These are phyloP conservation scores for Phlebiopsis gigantea DNA, from an alignment of 768 basidiomycete genomes.

Conservation along the genomic window DNA sequence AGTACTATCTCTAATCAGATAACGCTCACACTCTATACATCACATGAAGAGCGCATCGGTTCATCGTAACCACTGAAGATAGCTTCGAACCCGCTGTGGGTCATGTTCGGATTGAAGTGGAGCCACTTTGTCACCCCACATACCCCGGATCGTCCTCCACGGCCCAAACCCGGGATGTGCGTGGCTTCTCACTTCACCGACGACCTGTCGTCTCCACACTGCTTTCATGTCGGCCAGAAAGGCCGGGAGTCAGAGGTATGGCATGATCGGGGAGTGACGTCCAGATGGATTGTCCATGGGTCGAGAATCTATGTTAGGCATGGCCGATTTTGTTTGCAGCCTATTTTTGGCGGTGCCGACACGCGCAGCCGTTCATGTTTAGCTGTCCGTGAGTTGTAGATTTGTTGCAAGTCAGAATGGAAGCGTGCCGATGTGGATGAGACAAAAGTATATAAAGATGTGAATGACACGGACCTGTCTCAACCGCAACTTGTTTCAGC, in stretches of 20 bases:
- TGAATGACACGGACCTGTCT: not conserved
- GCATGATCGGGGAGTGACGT: not conserved
- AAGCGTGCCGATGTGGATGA: no score
- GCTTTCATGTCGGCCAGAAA: no score
- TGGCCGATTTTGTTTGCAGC: not conserved
- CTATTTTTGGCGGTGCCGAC: not conserved
- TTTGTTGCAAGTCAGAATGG: no score
- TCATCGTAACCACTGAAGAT: no score
- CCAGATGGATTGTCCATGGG: not conserved
- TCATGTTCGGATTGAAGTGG: not conserved
- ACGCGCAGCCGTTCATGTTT: no score
- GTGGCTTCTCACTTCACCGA: conserved; percentile 3
- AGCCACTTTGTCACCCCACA: not conserved
- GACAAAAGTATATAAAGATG: not conserved
- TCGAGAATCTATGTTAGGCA: not conserved
- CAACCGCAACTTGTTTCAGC: not conserved
- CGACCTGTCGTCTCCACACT: not conserved
- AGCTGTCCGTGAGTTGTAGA: no score
- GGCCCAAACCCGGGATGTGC: not conserved
- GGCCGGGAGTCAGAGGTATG: no score
- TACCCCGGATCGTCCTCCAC: not conserved
- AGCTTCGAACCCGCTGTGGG: no score
- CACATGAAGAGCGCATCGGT: no score
- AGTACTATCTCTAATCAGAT: no score
- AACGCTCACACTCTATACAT: no score